Evolutionary conservation across 129 eudicot genomes (phyloP), one percentile per base, ranked within the genome.

Genomic region (Erigeron canadensis): DNA sequence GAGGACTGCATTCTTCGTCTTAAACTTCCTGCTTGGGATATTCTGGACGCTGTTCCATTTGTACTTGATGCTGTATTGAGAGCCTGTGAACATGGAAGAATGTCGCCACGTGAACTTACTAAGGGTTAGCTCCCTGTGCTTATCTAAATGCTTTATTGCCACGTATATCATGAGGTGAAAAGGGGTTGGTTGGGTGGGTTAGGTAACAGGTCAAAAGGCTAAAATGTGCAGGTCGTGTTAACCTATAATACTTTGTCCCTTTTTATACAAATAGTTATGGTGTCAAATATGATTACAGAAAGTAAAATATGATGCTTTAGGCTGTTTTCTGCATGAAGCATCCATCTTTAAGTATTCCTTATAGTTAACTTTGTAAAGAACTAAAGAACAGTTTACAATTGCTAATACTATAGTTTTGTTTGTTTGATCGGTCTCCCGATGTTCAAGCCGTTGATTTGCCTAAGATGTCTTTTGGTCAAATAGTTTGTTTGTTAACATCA

Each of bases 1-100:
- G 96, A 94, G 53, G 98, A 94, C 63, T 51, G 17, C 19, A 63
- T 76, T 68, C 83, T 76, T 41, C 84, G 75, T 23, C 87, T 89
- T 69, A 86, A 85, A 59, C 60, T 94, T 65, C 98, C 98, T 51
- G 98, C 95, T 59, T 94, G 98, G 98, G 96, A 94, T 79, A 89
- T 94, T 69, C 73, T 94, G 40, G 98, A 94, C 82, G 98, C 98
- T 75, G 85, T 94, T 79, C 98, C 97, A 10, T 94, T 85, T 84
- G 98, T 84, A 53, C 88, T 90, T 68, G 97, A 95, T 83, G 99
- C 97, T 80, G 86, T 96, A 72, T 79, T 95, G 72, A 88, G 95
- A 1, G 97, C 97, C 16, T 86, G 93, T 72, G 97, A 87, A 37
- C 89, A 95, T 75, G 97, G 89, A 58, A 84, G 82, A 56, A 57